Conservation (phyloP, 345 rosid genomes). For the Populus alba region DNA sequence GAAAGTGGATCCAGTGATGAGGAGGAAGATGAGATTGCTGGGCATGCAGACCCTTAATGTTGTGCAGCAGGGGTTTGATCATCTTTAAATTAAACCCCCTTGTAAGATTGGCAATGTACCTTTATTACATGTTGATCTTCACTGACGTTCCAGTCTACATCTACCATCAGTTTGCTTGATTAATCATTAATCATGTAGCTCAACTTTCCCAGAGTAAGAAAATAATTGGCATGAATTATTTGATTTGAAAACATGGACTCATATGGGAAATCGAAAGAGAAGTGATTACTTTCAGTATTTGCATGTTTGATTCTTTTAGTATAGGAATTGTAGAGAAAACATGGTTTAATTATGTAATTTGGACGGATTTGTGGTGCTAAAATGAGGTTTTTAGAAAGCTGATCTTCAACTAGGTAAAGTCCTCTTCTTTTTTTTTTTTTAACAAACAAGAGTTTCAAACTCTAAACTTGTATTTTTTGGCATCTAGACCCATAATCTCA, state of each 20-base stretch:
- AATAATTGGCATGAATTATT: background rate
- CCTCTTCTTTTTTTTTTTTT: too few relatives aligned
- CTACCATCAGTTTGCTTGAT: constrained; percentile 20
- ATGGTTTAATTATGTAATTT: too few relatives aligned
- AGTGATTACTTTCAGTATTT: too few relatives aligned
- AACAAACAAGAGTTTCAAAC: too few relatives aligned
- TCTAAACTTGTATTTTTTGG: too few relatives aligned
- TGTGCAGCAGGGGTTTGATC: background rate
- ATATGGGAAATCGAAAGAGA: too few relatives aligned
- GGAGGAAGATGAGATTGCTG: constrained; percentile 48
- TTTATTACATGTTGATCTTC: background rate
- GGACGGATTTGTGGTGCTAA: too few relatives aligned
- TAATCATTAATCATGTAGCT: constrained; percentile 1
- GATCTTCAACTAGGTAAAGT: too few relatives aligned
- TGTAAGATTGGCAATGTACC: constrained; percentile 6
- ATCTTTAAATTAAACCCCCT: constrained; percentile 1
- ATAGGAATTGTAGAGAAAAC: too few relatives aligned
- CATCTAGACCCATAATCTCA: too few relatives aligned
- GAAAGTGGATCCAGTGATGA: constrained; percentile 42
- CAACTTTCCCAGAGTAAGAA: constrained; percentile 9
- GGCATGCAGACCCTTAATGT: constrained; percentile 53
- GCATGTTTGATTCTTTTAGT: too few relatives aligned
- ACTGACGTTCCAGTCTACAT: constrained; percentile 8
- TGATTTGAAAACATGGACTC: constrained; percentile 1
- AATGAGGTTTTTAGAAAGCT: too few relatives aligned